Evolutionary conservation across 2,329 filamentous ascomycete species (phyloP), one percentile per base, ranked within the genome.

Genomic region (Aschersonia sp.): DNA sequence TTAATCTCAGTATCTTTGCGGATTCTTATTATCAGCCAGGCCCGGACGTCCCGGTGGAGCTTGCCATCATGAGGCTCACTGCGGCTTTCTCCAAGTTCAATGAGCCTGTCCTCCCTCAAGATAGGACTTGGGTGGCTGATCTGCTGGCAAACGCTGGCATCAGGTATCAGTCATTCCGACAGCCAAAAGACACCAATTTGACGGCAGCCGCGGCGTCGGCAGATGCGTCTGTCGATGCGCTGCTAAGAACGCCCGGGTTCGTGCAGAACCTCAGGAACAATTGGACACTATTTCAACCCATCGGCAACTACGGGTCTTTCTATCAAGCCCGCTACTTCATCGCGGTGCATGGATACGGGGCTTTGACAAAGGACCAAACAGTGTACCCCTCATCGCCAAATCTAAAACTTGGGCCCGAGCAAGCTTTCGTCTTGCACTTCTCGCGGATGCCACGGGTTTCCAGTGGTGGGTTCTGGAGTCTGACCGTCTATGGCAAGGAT

Each of bases 401-500:
- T 29, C 43, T 46, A 2, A 44, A 31, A 2, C 35, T 50, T 1
- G 47, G 29, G 6, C 41, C 43, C 4, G 29, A 48, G 14, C 39
- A 52, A 35, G 46, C 53, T 4, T 47, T 49, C 12, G 10, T 51
- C 10, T 9, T 52, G 12, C 49, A 46, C 4, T 54, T 55, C 32
- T 46, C 48, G 2, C 44, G 41, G 1, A 54, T 49, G 42, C 49
- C 53, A 1, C 37, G 43, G n/a, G 43, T 50, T 32, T 45, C 43
- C 31, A 10, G 8, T 7, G 30, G 43, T 6, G 48, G 50, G 8
- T 62, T 60, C 48, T 60, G 59, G 58, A 58, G 56, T 49, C 8
- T 61, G 46, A 56, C 56, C 1, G 49, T 52, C 12, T 60, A 63
- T 44, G 50, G 56, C 51, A 41, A 41, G 8, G 45, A 53, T 4